phyloP scores from a whole-genome alignment of 169 alveolate species.

The Cryptosporidium ubiquitum region DNA sequence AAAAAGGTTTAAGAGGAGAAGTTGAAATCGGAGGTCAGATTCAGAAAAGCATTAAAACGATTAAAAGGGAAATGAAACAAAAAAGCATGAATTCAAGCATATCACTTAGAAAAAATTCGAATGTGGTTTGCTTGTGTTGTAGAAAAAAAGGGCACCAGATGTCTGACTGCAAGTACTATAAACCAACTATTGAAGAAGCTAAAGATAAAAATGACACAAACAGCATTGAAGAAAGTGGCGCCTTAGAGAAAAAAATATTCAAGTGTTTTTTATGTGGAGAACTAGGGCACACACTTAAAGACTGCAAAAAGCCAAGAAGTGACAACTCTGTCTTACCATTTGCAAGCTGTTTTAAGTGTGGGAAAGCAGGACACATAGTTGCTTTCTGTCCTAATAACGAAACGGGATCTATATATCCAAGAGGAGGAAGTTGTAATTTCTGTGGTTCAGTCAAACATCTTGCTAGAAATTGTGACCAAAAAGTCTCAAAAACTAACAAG shows the following conservation, averaged over 20 bases:
- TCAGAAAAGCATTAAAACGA: constrained; percentile 48
- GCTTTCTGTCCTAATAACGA: constrained; percentile 65
- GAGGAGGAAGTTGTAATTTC: constrained; percentile 65
- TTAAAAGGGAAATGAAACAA: constrained; percentile 48
- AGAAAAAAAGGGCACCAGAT: constrained; percentile 68
- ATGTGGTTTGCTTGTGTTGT: constrained; percentile 60
- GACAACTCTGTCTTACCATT: constrained; percentile 57
- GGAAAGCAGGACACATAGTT: constrained; percentile 52
- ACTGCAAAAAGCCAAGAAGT: constrained; percentile 47
- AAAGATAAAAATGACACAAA: background rate
- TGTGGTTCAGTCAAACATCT: constrained; percentile 69
- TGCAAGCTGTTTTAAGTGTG: constrained; percentile 72
- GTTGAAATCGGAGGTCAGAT: constrained; percentile 65
- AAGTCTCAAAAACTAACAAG: background rate
- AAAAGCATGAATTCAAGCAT: constrained; percentile 33
- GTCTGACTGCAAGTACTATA: constrained; percentile 55
- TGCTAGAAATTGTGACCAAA: constrained; percentile 54
- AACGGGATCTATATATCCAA: constrained; percentile 56
- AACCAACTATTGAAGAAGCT: background rate
- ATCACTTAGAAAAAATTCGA: constrained; percentile 17
- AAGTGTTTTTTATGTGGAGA: constrained; percentile 65
- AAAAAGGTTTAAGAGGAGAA: constrained; percentile 51
- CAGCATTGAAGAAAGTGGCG: background rate
- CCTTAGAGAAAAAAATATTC: background rate
- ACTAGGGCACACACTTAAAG: constrained; percentile 60